Evolutionary conservation across 2,329 filamentous ascomycete genomes (phyloP), one percentile per base, ranked within the genome.

Genomic region (Daldinia sp.): DNA sequence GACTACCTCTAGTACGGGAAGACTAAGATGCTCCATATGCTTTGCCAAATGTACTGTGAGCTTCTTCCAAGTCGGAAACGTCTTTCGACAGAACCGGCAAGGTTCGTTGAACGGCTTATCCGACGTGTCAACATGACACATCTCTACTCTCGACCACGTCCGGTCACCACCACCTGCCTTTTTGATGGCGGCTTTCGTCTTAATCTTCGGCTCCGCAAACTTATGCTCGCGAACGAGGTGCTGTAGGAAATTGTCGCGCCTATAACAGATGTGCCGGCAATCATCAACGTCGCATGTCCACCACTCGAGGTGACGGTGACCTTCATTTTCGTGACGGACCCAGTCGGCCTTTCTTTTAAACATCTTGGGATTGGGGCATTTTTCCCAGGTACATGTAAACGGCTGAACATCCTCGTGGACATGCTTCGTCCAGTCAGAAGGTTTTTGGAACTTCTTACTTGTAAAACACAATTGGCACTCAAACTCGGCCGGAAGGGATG

Each of bases 311-410:
- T 96, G 92, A 21, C 94, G 87, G 74, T 97, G 94, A 23, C 91
- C 88, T 77, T 97, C 94, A 70, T 94, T 96, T 75, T 97, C 94
- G 72, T 97, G 94, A 27, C 94, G 87, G 19, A 97, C 93, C 94
- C 94, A 97, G 74, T 97, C 94, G 11, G 94, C 94, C 77, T 97
- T 97, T 48, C 93, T 87, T 78, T 97, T 97, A 82, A 97, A 97
- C 32, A 92, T 93, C 77, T 96, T 96, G 15, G 91, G 88, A 48
- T 96, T 93, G 7, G 86, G 85, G 74, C 94, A 97, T 51, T 87
- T 84, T 1, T 90, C 87, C 80, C 94, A 97, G 0, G 93, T 97
- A 77, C 94, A 97, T 2, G 92, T 96, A 70, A 97, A 97, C 0
- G 94, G 94, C 74, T 95, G 91, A 0, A 97, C 87, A 74, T 97